Base-by-base conservation (phyloP, 176 grass and related monocot species). In the Chloris gayana region DNA sequence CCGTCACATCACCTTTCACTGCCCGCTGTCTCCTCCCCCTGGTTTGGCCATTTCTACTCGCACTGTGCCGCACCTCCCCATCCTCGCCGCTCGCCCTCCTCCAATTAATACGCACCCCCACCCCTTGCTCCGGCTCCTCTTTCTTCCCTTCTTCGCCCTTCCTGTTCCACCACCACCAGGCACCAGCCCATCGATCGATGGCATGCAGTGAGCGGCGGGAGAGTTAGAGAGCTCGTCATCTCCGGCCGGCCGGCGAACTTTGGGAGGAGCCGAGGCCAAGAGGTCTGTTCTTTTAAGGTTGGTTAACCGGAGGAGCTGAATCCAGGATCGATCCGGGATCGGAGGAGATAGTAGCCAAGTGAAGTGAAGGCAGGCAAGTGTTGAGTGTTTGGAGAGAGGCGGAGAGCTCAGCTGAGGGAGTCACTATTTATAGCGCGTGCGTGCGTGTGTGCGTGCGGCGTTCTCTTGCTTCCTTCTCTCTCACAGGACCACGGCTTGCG, bases 1-100 rank as follows among this genome's bases (percentile, higher is more conserved):
- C 47, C 27, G 84, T 97, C 94, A 93, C 84, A 84, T 97, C 91
- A 89, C 68, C 85, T 89, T 97, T 91, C 89, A 77, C 80, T 80
- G 82, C 71, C 34, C 85, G 75, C 82, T 82, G 85, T 83, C 82
- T 75, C 83, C 70, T 29, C 24, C 47, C 31, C 14, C 37, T 14
- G 58, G 58, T 61, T 61, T 61, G 58, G 25, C 41, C 26, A 14
- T 18, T 61, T 59, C 34, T 61, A 39, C 57, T 19, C 7, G 54
- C 76, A 78, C 61, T 79, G 76, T 79, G 60, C 19, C 39, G 1
- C 39, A 21, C 33, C 54, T 57, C 45, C 25, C 37, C 14, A 62
- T 33, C 46, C 77, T 81, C 41, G 65, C 77, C 63, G 47, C 76
- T 80, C 53, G 56, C n/a, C 44, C 62, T 21, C 24, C 65, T 14